phyloP scores from a whole-genome alignment of 371 early-diverging fungal genomes.

The Polyrhizophydium stewartii region DNA sequence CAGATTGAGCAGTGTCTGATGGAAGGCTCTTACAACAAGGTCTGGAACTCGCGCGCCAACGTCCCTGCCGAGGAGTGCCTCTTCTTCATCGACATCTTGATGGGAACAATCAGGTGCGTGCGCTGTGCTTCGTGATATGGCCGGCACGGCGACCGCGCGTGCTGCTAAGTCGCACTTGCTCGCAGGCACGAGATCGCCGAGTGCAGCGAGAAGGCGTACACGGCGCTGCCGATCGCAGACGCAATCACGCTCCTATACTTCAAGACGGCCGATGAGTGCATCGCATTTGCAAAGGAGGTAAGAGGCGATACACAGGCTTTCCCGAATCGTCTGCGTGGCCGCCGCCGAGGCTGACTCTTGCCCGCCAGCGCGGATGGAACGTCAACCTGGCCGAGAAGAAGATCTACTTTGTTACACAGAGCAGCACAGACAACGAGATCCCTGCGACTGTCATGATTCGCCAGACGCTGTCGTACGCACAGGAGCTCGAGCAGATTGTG shows the following conservation, averaged over 20 bases:
- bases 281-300: slow-evolving; percentile 75
- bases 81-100: slow-evolving; percentile 90
- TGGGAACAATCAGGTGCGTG: slow-evolving; percentile 79
- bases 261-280: slow-evolving; percentile 67
- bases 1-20: slow-evolving; percentile 79
- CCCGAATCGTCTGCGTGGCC: neutral
- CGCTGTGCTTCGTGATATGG: no score
- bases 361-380: slow-evolving; percentile 71
- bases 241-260: slow-evolving; percentile 87
- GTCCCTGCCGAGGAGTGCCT: slow-evolving; percentile 86
- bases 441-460: slow-evolving; percentile 79
- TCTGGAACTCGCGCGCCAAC: slow-evolving; percentile 81
- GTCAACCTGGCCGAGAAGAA: slow-evolving; percentile 73
- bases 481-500: slow-evolving; percentile 95
- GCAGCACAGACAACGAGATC: slow-evolving; percentile 53
- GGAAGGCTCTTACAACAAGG: slow-evolving; percentile 96
- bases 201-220: slow-evolving; percentile 91
- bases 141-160: neutral
- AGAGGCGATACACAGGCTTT: neutral
- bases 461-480: slow-evolving; percentile 82
- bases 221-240: slow-evolving; percentile 76
- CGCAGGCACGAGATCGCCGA: slow-evolving; percentile 89
- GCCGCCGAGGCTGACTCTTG: neutral
- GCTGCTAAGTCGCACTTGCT: no score
- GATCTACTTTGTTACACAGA: slow-evolving; percentile 69